phyloP scores from a whole-genome alignment of 148 eudicot genomes.

The Vaccinium myrtillus region DNA sequence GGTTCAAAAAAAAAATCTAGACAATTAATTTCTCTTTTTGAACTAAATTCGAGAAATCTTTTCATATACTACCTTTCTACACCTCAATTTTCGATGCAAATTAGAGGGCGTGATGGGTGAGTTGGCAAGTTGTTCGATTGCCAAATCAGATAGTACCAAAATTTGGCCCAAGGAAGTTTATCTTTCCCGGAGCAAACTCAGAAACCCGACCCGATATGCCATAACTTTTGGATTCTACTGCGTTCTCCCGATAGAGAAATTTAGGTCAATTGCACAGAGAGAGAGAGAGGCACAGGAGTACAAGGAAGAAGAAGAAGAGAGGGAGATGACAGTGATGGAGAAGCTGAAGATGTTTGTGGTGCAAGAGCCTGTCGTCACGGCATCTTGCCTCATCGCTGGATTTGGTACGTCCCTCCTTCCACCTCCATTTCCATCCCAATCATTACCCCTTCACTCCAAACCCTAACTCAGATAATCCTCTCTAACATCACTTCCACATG shows the following conservation, averaged over 20 bases:
- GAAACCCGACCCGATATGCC: not conserved
- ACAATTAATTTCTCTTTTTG: too few species aligned
- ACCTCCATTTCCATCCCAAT: not conserved
- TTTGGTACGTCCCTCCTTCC: slow-evolving; percentile 45
- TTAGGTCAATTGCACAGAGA: not conserved
- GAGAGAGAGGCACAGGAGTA: slow-evolving; percentile 7
- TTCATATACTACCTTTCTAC: too few species aligned
- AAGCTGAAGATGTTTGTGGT: slow-evolving; percentile 72
- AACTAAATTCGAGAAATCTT: too few species aligned
- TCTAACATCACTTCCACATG: not conserved
- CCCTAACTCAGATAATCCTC: not conserved
- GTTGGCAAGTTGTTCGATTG: too few species aligned
- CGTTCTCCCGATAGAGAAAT: too few species aligned
- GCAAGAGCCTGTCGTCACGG: slow-evolving; percentile 85
- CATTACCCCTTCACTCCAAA: not conserved
- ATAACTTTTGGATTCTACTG: not conserved
- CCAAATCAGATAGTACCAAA: too few species aligned
- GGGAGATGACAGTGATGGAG: slow-evolving; percentile 67
- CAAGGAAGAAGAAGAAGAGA: not conserved
- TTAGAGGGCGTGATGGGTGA: too few species aligned
- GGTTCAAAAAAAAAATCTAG: too few species aligned
- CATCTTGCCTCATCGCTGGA: slow-evolving; percentile 87
- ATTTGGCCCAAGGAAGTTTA: not conserved
- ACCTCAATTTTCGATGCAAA: too few species aligned
- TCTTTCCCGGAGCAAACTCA: not conserved